Conservation (phyloP, 306 rosid species). For the Begonia loranthoides region DNA sequence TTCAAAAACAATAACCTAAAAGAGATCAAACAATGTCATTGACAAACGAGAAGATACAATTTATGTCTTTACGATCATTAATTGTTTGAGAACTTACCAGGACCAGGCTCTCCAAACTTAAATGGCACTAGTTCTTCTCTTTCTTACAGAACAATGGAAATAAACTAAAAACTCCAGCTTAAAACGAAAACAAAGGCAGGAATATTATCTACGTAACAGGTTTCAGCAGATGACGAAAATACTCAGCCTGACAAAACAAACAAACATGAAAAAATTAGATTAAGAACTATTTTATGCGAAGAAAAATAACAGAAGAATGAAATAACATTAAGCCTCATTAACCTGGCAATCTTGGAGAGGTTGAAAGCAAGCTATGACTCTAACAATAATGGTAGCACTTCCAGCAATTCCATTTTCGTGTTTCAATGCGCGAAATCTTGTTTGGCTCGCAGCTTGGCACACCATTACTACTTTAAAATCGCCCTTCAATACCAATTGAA, state of each 20-base stretch:
- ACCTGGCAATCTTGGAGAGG: slow-evolving; percentile 99
- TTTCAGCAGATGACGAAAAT: slow-evolving; percentile 89
- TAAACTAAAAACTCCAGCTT: slow-evolving; percentile 46
- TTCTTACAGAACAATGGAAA: slow-evolving; percentile 46
- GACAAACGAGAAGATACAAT: neutral
- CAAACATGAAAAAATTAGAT: slow-evolving; percentile 3
- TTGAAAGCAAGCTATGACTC: slow-evolving; percentile 93
- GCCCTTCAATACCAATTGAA: slow-evolving; percentile 30
- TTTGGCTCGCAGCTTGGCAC: slow-evolving; percentile 98
- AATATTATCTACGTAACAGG: slow-evolving; percentile 86
- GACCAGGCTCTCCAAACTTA: no score
- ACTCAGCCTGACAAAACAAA: slow-evolving; percentile 72
- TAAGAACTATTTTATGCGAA: neutral
- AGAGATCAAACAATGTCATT: slow-evolving; percentile 5
- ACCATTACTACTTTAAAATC: slow-evolving; percentile 86
- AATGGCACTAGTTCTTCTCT: slow-evolving; percentile 6
- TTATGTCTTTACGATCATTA: neutral
- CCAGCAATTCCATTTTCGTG: slow-evolving; percentile 89
- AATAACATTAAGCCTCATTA: slow-evolving; percentile 3
- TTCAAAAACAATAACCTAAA: slow-evolving; percentile 30
- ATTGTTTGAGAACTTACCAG: no score
- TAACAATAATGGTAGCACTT: slow-evolving; percentile 75
- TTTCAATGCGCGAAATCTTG: slow-evolving; percentile 99
- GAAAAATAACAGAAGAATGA: neutral
- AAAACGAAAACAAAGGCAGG: slow-evolving; percentile 24